Evolutionary conservation across 257 asterid genomes (phyloP).

Genomic region (Anisodus tanguticus): DNA sequence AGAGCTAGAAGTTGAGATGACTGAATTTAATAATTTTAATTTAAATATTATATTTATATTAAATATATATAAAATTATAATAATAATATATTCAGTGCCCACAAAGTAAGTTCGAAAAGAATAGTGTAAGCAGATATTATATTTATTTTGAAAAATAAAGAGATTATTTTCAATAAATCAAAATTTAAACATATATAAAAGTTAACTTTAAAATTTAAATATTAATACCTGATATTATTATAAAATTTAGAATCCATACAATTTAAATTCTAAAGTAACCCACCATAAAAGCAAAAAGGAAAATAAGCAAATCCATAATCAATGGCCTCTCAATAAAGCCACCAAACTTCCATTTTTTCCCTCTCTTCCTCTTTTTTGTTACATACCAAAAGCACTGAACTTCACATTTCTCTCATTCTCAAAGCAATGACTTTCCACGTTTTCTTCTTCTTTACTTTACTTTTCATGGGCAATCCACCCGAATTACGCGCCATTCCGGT

Average conservation of each 20-base stretch:
- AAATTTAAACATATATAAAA: too few relatives aligned
- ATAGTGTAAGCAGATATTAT: too few relatives aligned
- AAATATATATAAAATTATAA: too few relatives aligned
- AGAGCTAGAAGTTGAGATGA: neutral
- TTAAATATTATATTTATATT: too few relatives aligned
- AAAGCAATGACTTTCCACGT: constrained; percentile 55
- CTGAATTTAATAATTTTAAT: neutral
- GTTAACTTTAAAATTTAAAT: too few relatives aligned
- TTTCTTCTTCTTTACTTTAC: constrained; percentile 42
- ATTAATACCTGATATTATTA: neutral
- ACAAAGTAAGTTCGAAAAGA: too few relatives aligned
- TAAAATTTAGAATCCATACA: too few relatives aligned
- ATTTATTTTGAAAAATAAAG: too few relatives aligned
- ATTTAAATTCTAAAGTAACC: too few relatives aligned
- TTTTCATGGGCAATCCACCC: constrained; percentile 40
- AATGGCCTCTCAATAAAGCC: constrained; percentile 27
- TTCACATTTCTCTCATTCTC: constrained; percentile 29
- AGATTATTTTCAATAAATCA: too few relatives aligned
- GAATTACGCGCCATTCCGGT: constrained; percentile 49
- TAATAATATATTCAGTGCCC: too few relatives aligned
- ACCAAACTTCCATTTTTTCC: neutral
- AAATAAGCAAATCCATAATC: neutral
- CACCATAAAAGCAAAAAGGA: neutral
- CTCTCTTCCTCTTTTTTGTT: neutral
- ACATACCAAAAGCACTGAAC: constrained; percentile 20